Percentiles rank a stretch among this genome's conserved stretches.
Evolutionary conservation across 306 rosid genomes (phyloP).

Genomic region (Lagenaria siceraria): DNA sequence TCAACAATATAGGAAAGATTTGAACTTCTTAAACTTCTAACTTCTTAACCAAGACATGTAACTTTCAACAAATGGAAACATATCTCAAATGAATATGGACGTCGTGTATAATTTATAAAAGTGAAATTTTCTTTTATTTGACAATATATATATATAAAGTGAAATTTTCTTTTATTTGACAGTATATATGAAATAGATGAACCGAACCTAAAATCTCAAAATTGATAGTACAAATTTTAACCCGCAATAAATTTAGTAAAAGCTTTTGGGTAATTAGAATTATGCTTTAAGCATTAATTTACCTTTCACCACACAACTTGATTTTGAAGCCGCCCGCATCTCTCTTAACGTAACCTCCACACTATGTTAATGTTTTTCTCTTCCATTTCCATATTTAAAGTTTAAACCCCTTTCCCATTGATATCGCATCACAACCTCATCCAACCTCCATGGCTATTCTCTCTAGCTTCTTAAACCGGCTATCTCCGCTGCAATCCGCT

Average conservation of each 20-base stretch:
- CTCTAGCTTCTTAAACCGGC: not conserved
- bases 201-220: too few relatives aligned
- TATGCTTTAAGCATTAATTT: conserved; percentile 4
- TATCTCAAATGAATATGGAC: too few relatives aligned
- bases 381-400: not conserved
- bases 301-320: not conserved
- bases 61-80: too few relatives aligned
- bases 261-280: not conserved
- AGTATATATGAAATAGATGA: too few relatives aligned
- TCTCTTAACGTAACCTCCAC: not conserved
- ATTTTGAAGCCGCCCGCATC: not conserved
- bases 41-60: too few relatives aligned
- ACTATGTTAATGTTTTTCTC: not conserved
- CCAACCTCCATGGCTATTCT: not conserved
- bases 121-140: too few relatives aligned
- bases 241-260: not conserved
- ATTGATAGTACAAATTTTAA: too few relatives aligned
- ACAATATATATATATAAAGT: too few relatives aligned
- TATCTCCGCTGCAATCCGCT: not conserved
- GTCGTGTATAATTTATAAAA: too few relatives aligned
- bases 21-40: too few relatives aligned
- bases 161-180: too few relatives aligned
- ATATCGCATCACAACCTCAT: not conserved
- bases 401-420: not conserved
- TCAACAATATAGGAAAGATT: too few relatives aligned